Evolutionary conservation across 768 basidiomycete species (phyloP), one percentile per base, ranked within the genome.

Genomic region (Kwoniella sp.): DNA sequence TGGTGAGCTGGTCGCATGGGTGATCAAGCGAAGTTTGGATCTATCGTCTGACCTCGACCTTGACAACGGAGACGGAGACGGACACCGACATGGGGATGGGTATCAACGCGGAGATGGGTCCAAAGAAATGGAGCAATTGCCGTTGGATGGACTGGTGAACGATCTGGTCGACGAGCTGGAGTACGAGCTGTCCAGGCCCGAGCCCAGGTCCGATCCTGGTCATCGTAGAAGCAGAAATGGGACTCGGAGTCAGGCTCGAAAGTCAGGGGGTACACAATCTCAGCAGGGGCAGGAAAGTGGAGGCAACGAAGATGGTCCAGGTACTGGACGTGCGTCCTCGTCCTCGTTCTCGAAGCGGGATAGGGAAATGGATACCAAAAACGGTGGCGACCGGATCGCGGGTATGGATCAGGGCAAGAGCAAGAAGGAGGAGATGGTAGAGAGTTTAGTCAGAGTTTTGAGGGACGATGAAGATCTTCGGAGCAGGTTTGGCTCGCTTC

Each of bases 391-490:
- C n/a, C n/a, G n/a, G n/a, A n/a, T n/a, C n/a, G n/a, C n/a, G n/a
- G n/a, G n/a, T n/a, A n/a, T n/a, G n/a, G n/a, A 53, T 17, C 25
- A 11, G 11, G 50, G 31, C 52, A 47, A 28, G 47, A 34, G 41
- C 17, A 30, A 13, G 22, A 23, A 58, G 54, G 63, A 34, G 57
- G 60, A 41, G 28, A 61, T 56, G 29, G 15, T 70, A 28, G 65
- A 70, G n/a, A 52, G 29, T 29, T 15, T 70, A 8, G 25, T 52
- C 15, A 47, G 31, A 31, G 53, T 23, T 11, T 61, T 67, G 30
- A 58, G 52, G 34, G 69, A 50, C 53, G 69, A 70, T 51, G 65
- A 70, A n/a, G 61, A 51, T 11, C 28, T 66, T 20, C 50, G 61
- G 51, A 25, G 15, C 8, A 38, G 52, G 22, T 67, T 55, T 61